phyloP scores from a whole-genome alignment of 768 basidiomycete species.

The Tubosaeta sp. region DNA sequence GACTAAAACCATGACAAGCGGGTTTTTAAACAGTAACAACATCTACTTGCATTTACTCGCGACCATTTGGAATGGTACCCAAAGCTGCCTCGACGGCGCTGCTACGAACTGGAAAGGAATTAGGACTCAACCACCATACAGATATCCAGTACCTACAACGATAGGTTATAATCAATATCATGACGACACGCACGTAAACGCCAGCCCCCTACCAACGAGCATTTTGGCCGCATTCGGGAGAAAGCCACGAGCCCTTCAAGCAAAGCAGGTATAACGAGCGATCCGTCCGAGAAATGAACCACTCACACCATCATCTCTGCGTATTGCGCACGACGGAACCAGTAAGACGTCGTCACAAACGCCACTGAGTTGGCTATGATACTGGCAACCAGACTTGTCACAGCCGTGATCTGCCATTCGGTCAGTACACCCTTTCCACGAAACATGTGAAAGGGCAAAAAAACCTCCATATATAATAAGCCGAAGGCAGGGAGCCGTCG shows the following conservation, averaged over 20 bases:
- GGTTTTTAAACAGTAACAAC: neutral
- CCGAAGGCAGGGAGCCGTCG: conserved; percentile 21
- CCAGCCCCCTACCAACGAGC: conserved; percentile 19
- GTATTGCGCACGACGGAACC: conserved; percentile 14
- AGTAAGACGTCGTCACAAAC: conserved; percentile 14
- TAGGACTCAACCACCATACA: neutral
- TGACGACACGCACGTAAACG: conserved; percentile 19
- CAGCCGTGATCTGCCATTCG: conserved; percentile 14
- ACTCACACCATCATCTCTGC: conserved; percentile 18
- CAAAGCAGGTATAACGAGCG: neutral
- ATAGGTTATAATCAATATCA: neutral
- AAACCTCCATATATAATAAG: conserved; percentile 16
- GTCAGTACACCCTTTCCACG: neutral
- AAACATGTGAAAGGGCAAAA: neutral
- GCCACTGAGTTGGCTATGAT: conserved; percentile 11
- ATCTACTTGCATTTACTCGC: conserved; percentile 18
- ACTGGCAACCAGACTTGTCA: conserved; percentile 8
- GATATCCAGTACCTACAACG: conserved; percentile 14
- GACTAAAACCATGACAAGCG: conserved; percentile 13
- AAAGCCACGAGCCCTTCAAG: conserved; percentile 11
- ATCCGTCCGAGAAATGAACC: neutral
- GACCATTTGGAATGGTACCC: conserved; percentile 28
- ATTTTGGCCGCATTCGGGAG: neutral
- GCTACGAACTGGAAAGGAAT: conserved; percentile 19
- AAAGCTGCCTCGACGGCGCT: conserved; percentile 18